Percentiles rank a stretch among this genome's conserved stretches.
Evolutionary conservation across 2,329 filamentous ascomycete genomes (phyloP).

Genomic region (Colletotrichum godetiae): DNA sequence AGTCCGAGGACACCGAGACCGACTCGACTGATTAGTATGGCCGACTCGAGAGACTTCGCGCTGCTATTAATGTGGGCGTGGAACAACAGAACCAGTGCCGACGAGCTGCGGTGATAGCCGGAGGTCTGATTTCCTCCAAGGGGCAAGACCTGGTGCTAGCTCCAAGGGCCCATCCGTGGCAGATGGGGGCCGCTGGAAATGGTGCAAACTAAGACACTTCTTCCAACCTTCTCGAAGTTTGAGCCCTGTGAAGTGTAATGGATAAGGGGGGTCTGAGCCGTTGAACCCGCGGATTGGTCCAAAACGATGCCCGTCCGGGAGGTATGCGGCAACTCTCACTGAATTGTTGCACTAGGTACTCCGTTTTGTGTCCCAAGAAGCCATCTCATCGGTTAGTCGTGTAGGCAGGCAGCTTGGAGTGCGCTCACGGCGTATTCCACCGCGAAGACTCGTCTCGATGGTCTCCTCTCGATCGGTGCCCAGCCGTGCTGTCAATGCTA

Average conservation of each 20-base stretch:
- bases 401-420: background rate
- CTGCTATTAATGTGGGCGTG: background rate
- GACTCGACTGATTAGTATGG: background rate
- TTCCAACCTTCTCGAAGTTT: constrained; percentile 34
- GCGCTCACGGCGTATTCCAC: background rate
- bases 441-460: background rate
- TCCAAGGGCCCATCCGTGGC: background rate
- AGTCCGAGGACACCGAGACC: background rate
- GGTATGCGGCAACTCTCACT: constrained; percentile 17
- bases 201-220: constrained; percentile 20
- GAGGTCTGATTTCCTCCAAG: background rate
- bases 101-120: background rate
- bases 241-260: constrained; percentile 17
- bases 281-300: constrained; percentile 25
- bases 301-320: background rate
- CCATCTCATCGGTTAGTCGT: background rate
- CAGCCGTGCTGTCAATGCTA: background rate
- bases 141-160: background rate
- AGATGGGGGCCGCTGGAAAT: background rate
- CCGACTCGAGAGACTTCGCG: background rate
- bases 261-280: constrained; percentile 19
- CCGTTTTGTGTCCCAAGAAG: background rate
- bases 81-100: background rate
- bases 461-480: background rate
- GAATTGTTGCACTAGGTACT: background rate